phyloP scores from a whole-genome alignment of 345 rosid species.

The Gossypium herbaceum region DNA sequence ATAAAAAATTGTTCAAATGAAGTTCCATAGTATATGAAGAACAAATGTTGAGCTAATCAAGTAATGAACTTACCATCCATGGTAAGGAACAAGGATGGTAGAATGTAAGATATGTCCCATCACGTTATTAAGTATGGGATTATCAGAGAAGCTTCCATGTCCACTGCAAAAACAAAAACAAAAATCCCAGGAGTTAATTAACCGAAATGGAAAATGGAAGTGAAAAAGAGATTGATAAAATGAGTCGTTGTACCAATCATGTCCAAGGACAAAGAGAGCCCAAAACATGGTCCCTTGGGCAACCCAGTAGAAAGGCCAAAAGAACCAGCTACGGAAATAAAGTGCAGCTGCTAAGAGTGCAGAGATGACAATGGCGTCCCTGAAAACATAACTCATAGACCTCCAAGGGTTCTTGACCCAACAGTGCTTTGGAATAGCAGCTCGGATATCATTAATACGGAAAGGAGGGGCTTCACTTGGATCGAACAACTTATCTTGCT shows the following conservation, averaged over 20 bases:
- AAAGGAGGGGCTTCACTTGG: constrained; percentile 66
- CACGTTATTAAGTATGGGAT: constrained; percentile 47
- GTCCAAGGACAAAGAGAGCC: constrained; percentile 90
- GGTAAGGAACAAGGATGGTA: constrained; percentile 78
- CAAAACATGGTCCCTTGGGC: constrained; percentile 85
- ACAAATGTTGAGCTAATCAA: background rate
- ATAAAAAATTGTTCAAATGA: background rate
- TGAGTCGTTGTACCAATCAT: constrained; percentile 45
- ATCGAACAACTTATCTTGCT: constrained; percentile 43
- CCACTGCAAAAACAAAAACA: constrained; percentile 43
- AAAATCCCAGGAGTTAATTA: background rate
- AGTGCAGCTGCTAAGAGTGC: constrained; percentile 45
- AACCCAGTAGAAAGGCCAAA: constrained; percentile 70
- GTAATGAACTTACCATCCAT: constrained; percentile 58
- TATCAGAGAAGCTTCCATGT: constrained; percentile 79
- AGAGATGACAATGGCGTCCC: constrained; percentile 49
- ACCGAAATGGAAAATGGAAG: background rate
- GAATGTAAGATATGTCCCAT: constrained; percentile 76
- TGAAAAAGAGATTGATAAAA: background rate
- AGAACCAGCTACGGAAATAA: constrained; percentile 41
- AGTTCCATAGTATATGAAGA: background rate
- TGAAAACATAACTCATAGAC: constrained; percentile 63
- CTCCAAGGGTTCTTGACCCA: constrained; percentile 69
- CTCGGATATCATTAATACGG: constrained; percentile 56
- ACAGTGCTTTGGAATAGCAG: constrained; percentile 73